Percentiles rank a stretch among this genome's conserved stretches.
phyloP scores from a whole-genome alignment of 495 filamentous ascomycete species.

The Alectoria sarmentosa region DNA sequence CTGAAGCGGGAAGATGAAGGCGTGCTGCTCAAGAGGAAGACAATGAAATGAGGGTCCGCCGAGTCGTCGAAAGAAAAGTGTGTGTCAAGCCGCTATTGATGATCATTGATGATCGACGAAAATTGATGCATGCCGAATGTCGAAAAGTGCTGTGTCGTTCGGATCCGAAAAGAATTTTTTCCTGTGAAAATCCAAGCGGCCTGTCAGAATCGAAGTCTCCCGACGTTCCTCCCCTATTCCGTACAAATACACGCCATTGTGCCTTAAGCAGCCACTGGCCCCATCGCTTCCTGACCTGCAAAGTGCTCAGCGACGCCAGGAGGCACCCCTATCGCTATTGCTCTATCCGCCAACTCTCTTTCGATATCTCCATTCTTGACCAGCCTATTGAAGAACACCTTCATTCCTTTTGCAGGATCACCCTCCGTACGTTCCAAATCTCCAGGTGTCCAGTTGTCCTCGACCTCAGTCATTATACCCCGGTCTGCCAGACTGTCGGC shows the following conservation, averaged over 20 bases:
- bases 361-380: slow-evolving; percentile 1
- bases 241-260: not conserved
- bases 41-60: not conserved
- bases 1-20: not conserved
- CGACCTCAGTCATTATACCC: not conserved
- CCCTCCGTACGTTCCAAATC: slow-evolving; percentile 1
- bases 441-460: slow-evolving; percentile 2
- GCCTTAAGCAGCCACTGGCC: not conserved
- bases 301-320: not conserved
- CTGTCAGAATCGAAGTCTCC: not conserved
- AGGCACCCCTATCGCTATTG: not conserved
- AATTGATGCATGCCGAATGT: not conserved
- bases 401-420: not conserved
- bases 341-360: not conserved
- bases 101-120: not conserved
- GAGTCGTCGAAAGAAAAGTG: not conserved
- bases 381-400: not conserved
- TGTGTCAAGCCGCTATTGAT: not conserved
- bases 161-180: not conserved
- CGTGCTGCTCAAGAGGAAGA: not conserved
- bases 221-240: not conserved
- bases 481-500: not conserved
- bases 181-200: not conserved
- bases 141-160: not conserved
- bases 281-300: not conserved